phyloP scores from a whole-genome alignment of 169 alveolate species.

The Plasmodium coatneyi region DNA sequence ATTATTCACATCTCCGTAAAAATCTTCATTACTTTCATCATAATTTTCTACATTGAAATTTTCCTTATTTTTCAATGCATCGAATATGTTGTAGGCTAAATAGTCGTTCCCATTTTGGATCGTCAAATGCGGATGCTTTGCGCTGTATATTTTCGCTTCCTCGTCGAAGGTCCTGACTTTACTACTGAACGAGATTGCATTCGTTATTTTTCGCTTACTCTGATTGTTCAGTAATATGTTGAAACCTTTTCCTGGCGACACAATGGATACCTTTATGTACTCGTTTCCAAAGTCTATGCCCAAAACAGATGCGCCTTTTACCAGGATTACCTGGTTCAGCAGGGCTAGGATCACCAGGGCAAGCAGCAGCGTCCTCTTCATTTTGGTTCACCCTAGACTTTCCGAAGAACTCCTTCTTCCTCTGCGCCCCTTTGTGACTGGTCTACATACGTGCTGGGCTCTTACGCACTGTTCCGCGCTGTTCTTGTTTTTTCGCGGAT shows the following conservation, averaged over 20 bases:
- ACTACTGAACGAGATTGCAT: conserved; percentile 80
- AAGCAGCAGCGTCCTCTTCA: not conserved
- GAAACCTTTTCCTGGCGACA: conserved; percentile 83
- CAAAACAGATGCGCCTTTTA: conserved; percentile 62
- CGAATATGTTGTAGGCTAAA: conserved; percentile 47
- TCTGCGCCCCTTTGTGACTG: not conserved
- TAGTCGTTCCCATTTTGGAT: conserved; percentile 57
- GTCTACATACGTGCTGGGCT: not conserved
- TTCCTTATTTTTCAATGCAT: conserved; percentile 38
- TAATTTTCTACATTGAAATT: conserved; percentile 26
- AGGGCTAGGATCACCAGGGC: not conserved
- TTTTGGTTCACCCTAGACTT: not conserved
- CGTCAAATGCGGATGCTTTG: conserved; percentile 57
- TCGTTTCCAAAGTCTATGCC: conserved; percentile 87
- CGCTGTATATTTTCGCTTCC: conserved; percentile 77
- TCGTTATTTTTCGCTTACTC: conserved; percentile 83
- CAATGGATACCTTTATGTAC: conserved; percentile 83
- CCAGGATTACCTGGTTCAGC: not conserved
- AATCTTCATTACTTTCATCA: conserved; percentile 53
- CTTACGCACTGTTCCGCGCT: not conserved
- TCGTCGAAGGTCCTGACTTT: conserved; percentile 80
- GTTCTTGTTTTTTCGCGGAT: not conserved
- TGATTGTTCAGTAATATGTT: conserved; percentile 82
- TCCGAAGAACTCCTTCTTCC: not conserved
- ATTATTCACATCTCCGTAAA: conserved; percentile 24